A percentile compares a stretch with the other conserved stretches of the same genome.
phyloP scores from a whole-genome alignment of 345 rosid genomes.

The thale cress (Arabidopsis thaliana) region TAIR10.1 NC_003076.8:4070001-4070500 shows the following conservation, averaged over 20 bases:
- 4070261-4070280: conserved; percentile 60
- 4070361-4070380: conserved; percentile 73
- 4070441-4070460: conserved; percentile 60
- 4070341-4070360: conserved; percentile 48
- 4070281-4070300: conserved; percentile 73
- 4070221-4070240: conserved; percentile 60
- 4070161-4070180: conserved; percentile 85
- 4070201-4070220: conserved; percentile 62
- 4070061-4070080: conserved; percentile 56
- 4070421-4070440: conserved; percentile 73
- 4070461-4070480: conserved; percentile 54
- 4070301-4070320: conserved; percentile 42
- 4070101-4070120: conserved; percentile 66
- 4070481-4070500: conserved; percentile 56
- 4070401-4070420: conserved; percentile 54
- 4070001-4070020: conserved; percentile 67
- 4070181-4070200: conserved; percentile 61
- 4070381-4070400: conserved; percentile 49
- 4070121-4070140: conserved; percentile 52
- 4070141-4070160: conserved; percentile 59
- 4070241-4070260: conserved; percentile 77
- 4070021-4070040: conserved; percentile 63
- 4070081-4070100: conserved; percentile 46
- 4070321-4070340: conserved; percentile 22
- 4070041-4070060: conserved; percentile 80